A percentile compares a stretch with the other conserved stretches of the same genome.
Conservation (phyloP, 1,284 basidiomycete species). For the Trametes polyzona region DNA sequence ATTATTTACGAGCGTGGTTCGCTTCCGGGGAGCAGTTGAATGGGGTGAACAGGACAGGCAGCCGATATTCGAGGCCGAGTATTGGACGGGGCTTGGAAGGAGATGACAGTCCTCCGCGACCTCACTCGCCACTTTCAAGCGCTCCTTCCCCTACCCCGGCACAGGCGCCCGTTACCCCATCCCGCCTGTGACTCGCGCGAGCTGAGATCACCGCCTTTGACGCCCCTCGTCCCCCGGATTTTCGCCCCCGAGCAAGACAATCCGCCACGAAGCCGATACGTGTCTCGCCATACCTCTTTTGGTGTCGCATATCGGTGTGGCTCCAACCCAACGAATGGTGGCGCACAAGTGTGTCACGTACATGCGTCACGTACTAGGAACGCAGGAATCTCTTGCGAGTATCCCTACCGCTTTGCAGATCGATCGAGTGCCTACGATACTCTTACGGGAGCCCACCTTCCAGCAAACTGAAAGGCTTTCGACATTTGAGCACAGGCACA, state of each 20-base stretch:
- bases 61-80: neutral
- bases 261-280: too few relatives aligned
- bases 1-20: neutral
- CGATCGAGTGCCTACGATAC: too few relatives aligned
- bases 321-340: neutral
- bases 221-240: neutral
- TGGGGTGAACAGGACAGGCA: neutral
- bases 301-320: neutral
- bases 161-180: constrained; percentile 2
- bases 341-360: neutral
- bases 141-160: neutral
- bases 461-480: too few relatives aligned
- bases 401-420: too few relatives aligned
- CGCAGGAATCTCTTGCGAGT: too few relatives aligned
- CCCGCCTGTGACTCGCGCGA: neutral
- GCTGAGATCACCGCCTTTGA: neutral
- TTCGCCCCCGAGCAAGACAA: neutral
- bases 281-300: neutral
- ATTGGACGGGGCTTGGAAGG: neutral
- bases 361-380: too few relatives aligned
- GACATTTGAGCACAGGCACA: too few relatives aligned
- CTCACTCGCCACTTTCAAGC: neutral
- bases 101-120: neutral
- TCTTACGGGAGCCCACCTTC: too few relatives aligned
- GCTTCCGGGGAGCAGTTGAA: neutral